phyloP scores from a whole-genome alignment of 2,329 filamentous ascomycete genomes.

The Paecilomyces sp. region DNA sequence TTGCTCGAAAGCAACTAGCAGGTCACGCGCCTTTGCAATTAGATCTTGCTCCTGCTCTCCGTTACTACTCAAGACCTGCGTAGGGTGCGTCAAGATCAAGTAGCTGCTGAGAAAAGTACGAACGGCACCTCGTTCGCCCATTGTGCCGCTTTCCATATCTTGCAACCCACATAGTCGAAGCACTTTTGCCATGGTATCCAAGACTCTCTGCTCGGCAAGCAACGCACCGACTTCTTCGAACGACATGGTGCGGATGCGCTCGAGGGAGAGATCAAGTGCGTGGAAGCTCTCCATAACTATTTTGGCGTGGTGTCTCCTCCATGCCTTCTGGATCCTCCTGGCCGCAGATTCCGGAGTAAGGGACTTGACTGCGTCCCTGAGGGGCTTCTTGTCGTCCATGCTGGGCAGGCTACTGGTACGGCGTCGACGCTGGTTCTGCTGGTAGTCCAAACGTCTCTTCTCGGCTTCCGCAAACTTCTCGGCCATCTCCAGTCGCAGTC shows the following conservation, averaged over 20 bases:
- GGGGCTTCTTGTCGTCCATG: slow-evolving; percentile 36
- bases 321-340: slow-evolving; percentile 51
- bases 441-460: slow-evolving; percentile 45
- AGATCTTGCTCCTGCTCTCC: slow-evolving; percentile 57
- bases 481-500: slow-evolving; percentile 54
- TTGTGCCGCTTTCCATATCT: slow-evolving; percentile 42
- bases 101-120: slow-evolving; percentile 58
- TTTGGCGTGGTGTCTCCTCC: slow-evolving; percentile 46
- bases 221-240: slow-evolving; percentile 55
- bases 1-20: slow-evolving; percentile 51
- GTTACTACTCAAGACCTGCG: slow-evolving; percentile 53
- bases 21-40: slow-evolving; percentile 53
- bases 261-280: slow-evolving; percentile 46
- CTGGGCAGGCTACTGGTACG: slow-evolving; percentile 46
- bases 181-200: slow-evolving; percentile 47
- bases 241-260: slow-evolving; percentile 43
- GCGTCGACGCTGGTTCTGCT: slow-evolving; percentile 42
- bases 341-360: slow-evolving; percentile 48
- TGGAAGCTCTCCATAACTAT: slow-evolving; percentile 45
- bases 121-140: slow-evolving; percentile 45
- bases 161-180: slow-evolving; percentile 51
- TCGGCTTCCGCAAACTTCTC: slow-evolving; percentile 60
- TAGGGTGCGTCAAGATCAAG: slow-evolving; percentile 55
- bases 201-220: slow-evolving; percentile 48
- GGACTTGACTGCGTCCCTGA: slow-evolving; percentile 23